A percentile compares a stretch with the other conserved stretches of the same genome.
phyloP scores from a whole-genome alignment of 495 filamentous ascomycete species.

The Clohesyomyces aquaticus region DNA sequence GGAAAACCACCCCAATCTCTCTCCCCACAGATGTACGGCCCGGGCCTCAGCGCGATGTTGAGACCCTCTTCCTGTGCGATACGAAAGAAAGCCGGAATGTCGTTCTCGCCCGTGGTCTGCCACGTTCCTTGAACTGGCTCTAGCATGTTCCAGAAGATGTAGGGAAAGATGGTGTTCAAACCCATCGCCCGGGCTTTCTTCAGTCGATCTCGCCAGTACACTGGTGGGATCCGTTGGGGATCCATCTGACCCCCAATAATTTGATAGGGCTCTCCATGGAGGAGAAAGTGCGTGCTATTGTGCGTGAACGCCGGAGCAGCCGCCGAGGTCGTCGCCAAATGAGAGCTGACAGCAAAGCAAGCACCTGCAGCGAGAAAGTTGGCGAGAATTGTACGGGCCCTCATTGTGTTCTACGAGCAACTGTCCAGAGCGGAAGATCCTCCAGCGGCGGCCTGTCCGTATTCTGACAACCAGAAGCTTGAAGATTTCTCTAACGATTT shows the following conservation, averaged over 20 bases:
- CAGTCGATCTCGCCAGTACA: slow-evolving; percentile 52
- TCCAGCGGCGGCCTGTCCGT: too few species aligned
- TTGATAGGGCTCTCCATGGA: slow-evolving; percentile 50
- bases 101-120: slow-evolving; percentile 44
- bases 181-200: slow-evolving; percentile 53
- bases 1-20: slow-evolving; percentile 57
- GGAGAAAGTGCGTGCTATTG: slow-evolving; percentile 48
- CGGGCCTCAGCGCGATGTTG: slow-evolving; percentile 51
- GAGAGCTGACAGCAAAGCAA: not conserved
- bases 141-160: slow-evolving; percentile 55
- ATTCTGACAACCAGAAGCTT: too few species aligned
- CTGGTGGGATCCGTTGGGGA: slow-evolving; percentile 52
- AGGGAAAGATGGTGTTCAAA: slow-evolving; percentile 55
- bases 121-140: slow-evolving; percentile 49
- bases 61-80: slow-evolving; percentile 51
- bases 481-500: too few species aligned
- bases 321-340: not conserved
- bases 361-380: not conserved
- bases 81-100: slow-evolving; percentile 51
- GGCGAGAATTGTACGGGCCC: too few species aligned
- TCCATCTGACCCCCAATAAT: slow-evolving; percentile 59
- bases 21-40: slow-evolving; percentile 56
- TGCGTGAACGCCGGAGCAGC: slow-evolving; percentile 17
- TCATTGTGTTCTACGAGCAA: slow-evolving; percentile 4
- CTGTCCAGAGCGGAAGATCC: too few species aligned